Base-by-base conservation (phyloP, 2,329 filamentous ascomycete genomes). In the Diaporthe amygdali region DNA sequence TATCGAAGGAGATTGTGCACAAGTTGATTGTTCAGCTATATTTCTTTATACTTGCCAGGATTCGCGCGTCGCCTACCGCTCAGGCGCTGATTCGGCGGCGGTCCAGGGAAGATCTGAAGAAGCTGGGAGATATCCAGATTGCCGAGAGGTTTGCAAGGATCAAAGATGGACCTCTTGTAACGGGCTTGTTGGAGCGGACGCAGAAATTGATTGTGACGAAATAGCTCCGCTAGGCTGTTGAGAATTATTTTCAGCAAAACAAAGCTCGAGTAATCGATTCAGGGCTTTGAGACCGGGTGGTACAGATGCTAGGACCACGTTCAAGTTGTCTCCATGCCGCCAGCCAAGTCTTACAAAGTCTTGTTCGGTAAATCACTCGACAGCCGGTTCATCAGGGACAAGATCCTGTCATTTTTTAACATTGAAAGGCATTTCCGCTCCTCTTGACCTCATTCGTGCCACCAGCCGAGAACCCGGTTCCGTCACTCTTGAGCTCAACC, bases 381-480 rank as follows among this genome's bases (percentile, higher is more conserved):
- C 39, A 37, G 8, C 27, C 10, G 12, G 47, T 44, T 55, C 9
- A 34, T 39, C 5, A 54, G 10, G 20, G 22, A 7, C 17, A 54
- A 5, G 27, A 2, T 8, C n/a, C n/a, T n/a, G n/a, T n/a, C n/a
- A n/a, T 32, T 30, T 25, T 15, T 74, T 79, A 96, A 79, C 94
- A 96, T 79, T 97, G 94, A 80, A 97, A 97, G 0, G 92, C 92
- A 22, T 97, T 90, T 0, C 93, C 92, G 4, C 88, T 84, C 80
- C 92, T 96, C 82, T 93, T 93, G 20, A 97, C 94, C 76, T 93
- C 89, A 78, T 93, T 97, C 66, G 89, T 89, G 3, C 96, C 96
- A n/a, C 92, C 92, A 5, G 94, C 93, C 5, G 96, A 95, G 81
- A 97, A 98, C 0, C 96, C 96, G 0, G 96, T 98, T 0, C 96